Evolutionary conservation across 441 rosid species (phyloP).

Genomic region (Arabidopsis lyrata): DNA sequence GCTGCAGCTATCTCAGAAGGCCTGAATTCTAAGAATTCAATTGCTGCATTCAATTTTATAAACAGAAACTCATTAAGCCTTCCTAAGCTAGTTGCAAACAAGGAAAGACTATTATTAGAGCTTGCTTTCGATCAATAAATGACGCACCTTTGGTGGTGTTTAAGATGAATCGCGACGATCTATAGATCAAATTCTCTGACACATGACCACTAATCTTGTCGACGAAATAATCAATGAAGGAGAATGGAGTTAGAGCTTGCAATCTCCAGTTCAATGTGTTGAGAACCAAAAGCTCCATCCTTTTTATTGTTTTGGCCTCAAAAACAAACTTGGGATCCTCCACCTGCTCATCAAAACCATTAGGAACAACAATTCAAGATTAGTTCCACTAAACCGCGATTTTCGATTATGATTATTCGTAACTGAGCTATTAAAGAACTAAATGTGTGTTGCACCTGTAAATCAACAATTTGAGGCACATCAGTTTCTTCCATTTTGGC

Average conservation of each 20-base stretch:
- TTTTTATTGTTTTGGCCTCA: constrained; percentile 62
- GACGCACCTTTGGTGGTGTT: constrained; percentile 51
- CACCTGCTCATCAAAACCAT: constrained; percentile 45
- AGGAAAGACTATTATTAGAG: constrained; percentile 21
- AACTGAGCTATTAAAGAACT: background rate
- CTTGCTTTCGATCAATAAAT: constrained; percentile 33
- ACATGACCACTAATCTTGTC: constrained; percentile 42
- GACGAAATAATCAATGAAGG: constrained; percentile 64
- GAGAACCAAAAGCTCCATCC: constrained; percentile 70
- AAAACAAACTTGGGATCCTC: constrained; percentile 63
- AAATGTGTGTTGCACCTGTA: constrained; percentile 54
- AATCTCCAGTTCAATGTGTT: constrained; percentile 66
- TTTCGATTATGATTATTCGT: constrained; percentile 7
- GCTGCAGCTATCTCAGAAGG: constrained; percentile 75
- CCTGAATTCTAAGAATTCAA: constrained; percentile 61
- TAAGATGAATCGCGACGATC: constrained; percentile 53
- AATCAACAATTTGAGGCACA: constrained; percentile 57
- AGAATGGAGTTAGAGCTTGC: constrained; percentile 60
- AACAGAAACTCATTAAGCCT: constrained; percentile 27
- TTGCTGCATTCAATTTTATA: constrained; percentile 53
- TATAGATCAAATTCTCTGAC: constrained; percentile 46
- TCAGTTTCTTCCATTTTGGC: constrained; percentile 66
- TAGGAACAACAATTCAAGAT: background rate
- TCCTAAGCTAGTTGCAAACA: constrained; percentile 18
- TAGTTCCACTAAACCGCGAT: background rate